Evolutionary conservation across 495 filamentous ascomycete species (phyloP), one percentile per base, ranked within the genome.

Genomic region (Penicillium diatomitis): DNA sequence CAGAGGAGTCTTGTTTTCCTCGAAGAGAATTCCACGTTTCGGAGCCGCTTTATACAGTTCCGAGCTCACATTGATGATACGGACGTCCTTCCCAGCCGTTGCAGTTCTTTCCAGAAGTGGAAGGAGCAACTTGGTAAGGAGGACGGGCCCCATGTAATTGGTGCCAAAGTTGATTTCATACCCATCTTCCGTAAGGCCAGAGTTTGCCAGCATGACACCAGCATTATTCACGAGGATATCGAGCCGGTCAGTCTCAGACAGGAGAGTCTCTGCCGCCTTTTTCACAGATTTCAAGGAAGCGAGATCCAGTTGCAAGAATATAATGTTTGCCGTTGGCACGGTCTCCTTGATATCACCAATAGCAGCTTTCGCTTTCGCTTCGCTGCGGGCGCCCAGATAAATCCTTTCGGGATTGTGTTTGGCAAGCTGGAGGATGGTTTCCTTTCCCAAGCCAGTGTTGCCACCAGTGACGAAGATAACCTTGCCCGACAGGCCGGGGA

Each of bases 201-300:
- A 62, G 9, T 51, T 62, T 3, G 68, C 35, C 0, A 66, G 75
- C 75, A 84, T 80, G 45, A 87, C 73, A 30, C 80, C 83, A n/a
- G 84, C 83, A 53, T 85, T 88, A 65, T 75, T 73, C 39, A 86
- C 66, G 2, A 87, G 64, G 20, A 82, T 58, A 51, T 85, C 74
- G 29, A 83, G 52, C 2, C 68, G 61, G 5, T 45, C 40, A 2
- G 68, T 59, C n/a, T 61, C 48, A 3, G 54, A 37, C 2, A 50
- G 54, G 56, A 76, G 68, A 1, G 54, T 39, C 8, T 66, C 48
- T 6, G 60, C 72, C 4, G 64, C 68, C 2, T 55, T 41, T 37
- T 64, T 64, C 50, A 77, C 55, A 4, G 66, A 70, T 6, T 46
- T 44, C 30, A 74, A 61, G 4, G 66, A 71, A 10, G 65, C 47